These are phyloP conservation scores for Echeveria elegans DNA, from an alignment of 164 flowering plant species.

Conservation along the genomic window DNA sequence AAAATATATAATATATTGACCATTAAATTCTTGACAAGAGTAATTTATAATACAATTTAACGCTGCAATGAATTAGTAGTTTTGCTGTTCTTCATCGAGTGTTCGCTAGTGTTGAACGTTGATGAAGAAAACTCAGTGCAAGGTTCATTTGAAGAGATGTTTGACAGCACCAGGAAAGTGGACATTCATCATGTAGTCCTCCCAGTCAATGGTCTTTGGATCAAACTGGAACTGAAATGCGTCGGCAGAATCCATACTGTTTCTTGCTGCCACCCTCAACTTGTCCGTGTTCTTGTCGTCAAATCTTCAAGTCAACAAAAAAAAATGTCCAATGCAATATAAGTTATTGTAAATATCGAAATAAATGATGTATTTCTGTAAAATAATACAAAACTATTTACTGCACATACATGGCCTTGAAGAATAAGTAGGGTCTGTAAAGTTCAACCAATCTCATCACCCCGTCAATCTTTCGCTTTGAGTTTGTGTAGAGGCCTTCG, in stretches of 20 bases:
- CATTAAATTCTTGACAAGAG: too few species aligned
- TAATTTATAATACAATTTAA: too few species aligned
- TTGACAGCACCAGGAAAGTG: constrained; percentile 25
- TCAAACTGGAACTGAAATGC: constrained; percentile 19
- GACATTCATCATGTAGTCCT: constrained; percentile 19
- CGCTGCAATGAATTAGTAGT: too few species aligned
- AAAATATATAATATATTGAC: too few species aligned
- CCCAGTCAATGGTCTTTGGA: constrained; percentile 24
- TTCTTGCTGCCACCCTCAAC: constrained; percentile 13
- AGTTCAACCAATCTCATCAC: constrained; percentile 37
- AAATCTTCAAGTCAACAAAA: constrained; percentile 14
- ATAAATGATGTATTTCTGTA: not conserved
- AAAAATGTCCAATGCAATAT: not conserved
- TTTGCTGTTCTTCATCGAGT: not conserved
- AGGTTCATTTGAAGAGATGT: constrained; percentile 7
- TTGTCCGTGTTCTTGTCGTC: constrained; percentile 25
- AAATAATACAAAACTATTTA: not conserved
- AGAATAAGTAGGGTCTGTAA: constrained; percentile 48
- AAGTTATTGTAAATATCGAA: not conserved
- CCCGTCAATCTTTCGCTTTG: constrained; percentile 25
- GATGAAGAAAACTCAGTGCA: not conserved
- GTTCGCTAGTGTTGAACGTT: not conserved
- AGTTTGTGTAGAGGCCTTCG: constrained; percentile 15
- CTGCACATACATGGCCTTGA: constrained; percentile 37
- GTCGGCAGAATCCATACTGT: constrained; percentile 7